A percentile compares a stretch with the other conserved stretches of the same genome.
Conservation (phyloP, 2,329 filamentous ascomycete genomes). For the Zasmidium citrigriseum region DNA sequence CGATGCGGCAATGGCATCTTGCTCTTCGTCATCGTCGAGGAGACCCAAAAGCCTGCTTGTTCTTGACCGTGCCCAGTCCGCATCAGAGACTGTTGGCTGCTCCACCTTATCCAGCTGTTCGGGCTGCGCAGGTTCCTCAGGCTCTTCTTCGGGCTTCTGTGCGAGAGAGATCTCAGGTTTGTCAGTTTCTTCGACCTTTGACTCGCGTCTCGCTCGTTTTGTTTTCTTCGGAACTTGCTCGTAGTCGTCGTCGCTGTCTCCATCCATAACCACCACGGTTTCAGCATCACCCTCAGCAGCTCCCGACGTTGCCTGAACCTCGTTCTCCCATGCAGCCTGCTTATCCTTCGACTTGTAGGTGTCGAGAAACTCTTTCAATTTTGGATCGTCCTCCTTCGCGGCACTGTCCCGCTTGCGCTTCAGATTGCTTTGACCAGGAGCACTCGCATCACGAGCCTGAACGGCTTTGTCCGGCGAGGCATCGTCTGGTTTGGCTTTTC, state of each 20-base stretch:
- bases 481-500: not conserved
- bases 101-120: constrained; percentile 23
- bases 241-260: constrained; percentile 70
- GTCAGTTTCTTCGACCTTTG: not conserved
- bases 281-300: constrained; percentile 17
- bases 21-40: constrained; percentile 69
- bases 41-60: constrained; percentile 86
- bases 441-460: constrained; percentile 7
- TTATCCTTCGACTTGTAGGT: constrained; percentile 69
- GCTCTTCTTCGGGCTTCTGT: not conserved
- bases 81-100: constrained; percentile 62
- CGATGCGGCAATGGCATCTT: constrained; percentile 3
- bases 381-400: constrained; percentile 57
- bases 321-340: constrained; percentile 55
- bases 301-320: constrained; percentile 35
- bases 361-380: constrained; percentile 81
- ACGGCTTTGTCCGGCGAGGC: too few relatives aligned
- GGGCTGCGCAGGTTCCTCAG: constrained; percentile 6
- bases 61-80: constrained; percentile 87
- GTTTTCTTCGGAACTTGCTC: constrained; percentile 59
- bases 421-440: constrained; percentile 39
- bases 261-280: constrained; percentile 34
- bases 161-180: not conserved
- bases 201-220: constrained; percentile 32
- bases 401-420: constrained; percentile 69